These are phyloP conservation scores for Ascomycota sp. DNA, from an alignment of 2,329 filamentous ascomycete species.

Conservation along the genomic window DNA sequence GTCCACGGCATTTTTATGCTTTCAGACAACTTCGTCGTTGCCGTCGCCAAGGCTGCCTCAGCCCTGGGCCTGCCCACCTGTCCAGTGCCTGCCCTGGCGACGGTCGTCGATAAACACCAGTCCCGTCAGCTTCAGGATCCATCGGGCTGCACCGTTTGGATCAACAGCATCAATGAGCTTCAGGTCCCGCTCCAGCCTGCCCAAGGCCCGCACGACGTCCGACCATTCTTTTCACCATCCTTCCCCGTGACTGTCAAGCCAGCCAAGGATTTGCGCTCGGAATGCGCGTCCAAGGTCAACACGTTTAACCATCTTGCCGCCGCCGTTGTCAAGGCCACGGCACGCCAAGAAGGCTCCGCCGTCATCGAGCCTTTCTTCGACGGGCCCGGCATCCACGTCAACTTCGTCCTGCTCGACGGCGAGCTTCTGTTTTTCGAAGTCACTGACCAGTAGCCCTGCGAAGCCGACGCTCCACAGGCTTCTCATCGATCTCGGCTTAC, in stretches of 20 bases:
- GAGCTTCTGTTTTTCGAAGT: background rate
- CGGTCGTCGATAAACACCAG: background rate
- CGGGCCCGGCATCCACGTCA: background rate
- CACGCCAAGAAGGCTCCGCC: background rate
- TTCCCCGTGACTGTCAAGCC: conserved; percentile 1
- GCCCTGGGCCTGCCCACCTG: background rate
- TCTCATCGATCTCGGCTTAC: background rate
- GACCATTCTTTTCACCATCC: background rate
- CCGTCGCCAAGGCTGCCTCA: background rate
- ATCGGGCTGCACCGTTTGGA: background rate
- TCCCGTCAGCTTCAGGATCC: background rate
- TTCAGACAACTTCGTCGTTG: background rate
- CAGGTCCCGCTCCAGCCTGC: background rate
- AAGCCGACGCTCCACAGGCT: background rate
- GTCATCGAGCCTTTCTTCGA: conserved; percentile 1
- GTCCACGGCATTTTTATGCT: background rate
- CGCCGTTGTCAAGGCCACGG: background rate
- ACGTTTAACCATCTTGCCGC: background rate
- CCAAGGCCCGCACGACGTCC: too few species aligned
- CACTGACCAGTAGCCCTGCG: background rate
- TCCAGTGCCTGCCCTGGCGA: background rate
- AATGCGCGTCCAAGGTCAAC: conserved; percentile 1
- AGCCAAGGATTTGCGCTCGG: background rate
- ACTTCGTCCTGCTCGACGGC: background rate
- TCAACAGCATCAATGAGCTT: background rate